Percentiles rank a stretch among this genome's conserved stretches.
Conservation (phyloP, 495 filamentous ascomycete genomes). For the Wilcoxina mikolae region DNA sequence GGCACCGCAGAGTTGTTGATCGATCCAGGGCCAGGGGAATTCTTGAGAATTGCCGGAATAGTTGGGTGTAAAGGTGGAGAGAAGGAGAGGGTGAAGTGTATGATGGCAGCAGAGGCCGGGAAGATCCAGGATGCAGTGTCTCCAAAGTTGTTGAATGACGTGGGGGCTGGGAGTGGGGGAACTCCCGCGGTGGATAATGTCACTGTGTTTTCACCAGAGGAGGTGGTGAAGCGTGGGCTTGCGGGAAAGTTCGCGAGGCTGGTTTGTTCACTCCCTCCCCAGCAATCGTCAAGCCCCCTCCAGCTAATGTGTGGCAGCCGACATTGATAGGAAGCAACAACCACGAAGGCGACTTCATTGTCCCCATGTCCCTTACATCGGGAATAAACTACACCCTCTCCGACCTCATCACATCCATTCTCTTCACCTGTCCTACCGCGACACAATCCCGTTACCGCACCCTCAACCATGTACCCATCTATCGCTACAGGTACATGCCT, state of each 20-base stretch:
- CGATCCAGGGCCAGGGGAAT: background rate
- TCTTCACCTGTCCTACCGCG: background rate
- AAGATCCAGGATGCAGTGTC: background rate
- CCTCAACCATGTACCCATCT: background rate
- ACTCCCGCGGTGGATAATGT: background rate
- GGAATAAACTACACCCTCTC: background rate
- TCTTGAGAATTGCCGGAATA: background rate
- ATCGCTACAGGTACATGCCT: slow-evolving; percentile 6
- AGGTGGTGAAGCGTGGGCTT: background rate
- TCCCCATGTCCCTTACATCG: background rate
- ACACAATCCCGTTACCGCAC: background rate
- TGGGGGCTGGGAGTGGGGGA: background rate
- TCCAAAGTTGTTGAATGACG: background rate
- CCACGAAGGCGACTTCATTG: background rate
- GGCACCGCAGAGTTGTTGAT: slow-evolving; percentile 23
- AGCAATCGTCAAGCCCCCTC: background rate
- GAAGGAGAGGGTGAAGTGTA: background rate
- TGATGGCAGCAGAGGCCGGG: background rate
- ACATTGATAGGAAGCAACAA: slow-evolving; percentile 3
- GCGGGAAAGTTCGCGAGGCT: slow-evolving; percentile 5
- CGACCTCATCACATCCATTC: background rate
- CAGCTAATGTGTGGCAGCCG: background rate
- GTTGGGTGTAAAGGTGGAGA: background rate
- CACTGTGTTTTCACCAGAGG: background rate
- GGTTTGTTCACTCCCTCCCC: background rate